Percentiles rank a stretch among this genome's conserved stretches.
phyloP scores from a whole-genome alignment of 345 rosid genomes.

The Pseudoturritis turrita region DNA sequence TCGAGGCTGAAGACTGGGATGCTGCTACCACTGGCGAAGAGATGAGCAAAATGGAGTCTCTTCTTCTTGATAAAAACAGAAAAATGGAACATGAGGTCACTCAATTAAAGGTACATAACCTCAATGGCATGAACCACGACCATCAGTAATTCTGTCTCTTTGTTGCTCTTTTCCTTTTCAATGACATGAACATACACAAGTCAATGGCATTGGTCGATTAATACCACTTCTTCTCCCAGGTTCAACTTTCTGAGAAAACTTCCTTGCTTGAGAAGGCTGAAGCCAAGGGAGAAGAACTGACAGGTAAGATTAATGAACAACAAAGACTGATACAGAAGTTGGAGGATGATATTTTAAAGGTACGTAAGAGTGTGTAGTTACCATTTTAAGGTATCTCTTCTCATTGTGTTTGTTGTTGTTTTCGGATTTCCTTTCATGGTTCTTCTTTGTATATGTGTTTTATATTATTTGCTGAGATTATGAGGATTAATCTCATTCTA shows the following conservation, averaged over 20 bases:
- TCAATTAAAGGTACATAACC: slow-evolving; percentile 64
- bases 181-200: background rate
- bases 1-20: slow-evolving; percentile 99
- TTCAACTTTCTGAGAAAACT: slow-evolving; percentile 76
- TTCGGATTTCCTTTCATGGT: background rate
- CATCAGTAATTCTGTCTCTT: slow-evolving; percentile 10
- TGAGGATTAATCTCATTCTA: background rate
- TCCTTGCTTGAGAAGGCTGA: slow-evolving; percentile 77
- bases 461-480: background rate
- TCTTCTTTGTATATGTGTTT: background rate
- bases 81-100: slow-evolving; percentile 98
- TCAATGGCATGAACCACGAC: background rate
- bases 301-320: slow-evolving; percentile 69
- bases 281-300: slow-evolving; percentile 64
- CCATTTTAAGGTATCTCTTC: background rate
- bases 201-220: background rate
- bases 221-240: slow-evolving; percentile 37
- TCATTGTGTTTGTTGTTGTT: background rate
- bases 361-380: slow-evolving; percentile 31
- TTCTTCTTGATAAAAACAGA: slow-evolving; percentile 95
- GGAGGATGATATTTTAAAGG: slow-evolving; percentile 96
- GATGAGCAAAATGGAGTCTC: slow-evolving; percentile 99
- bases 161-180: background rate
- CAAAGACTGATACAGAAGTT: slow-evolving; percentile 84
- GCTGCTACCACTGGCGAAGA: slow-evolving; percentile 87